These are phyloP conservation scores for Kodamaea ohmeri DNA, from an alignment of 1,139 yeast genomes.

Conservation along the genomic window DNA sequence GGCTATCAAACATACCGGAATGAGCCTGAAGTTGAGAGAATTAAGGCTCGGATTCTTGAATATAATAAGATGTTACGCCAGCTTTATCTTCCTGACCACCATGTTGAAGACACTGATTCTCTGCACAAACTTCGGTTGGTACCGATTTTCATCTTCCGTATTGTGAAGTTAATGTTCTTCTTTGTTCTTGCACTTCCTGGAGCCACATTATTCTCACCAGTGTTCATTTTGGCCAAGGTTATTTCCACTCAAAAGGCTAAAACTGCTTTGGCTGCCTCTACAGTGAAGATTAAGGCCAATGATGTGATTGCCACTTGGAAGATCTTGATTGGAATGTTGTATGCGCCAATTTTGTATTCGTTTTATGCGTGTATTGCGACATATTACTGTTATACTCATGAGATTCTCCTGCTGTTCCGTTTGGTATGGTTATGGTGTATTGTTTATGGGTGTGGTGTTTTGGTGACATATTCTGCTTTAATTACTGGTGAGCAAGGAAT, in stretches of 20 bases:
- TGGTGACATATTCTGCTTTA: constrained; percentile 82
- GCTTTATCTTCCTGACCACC: constrained; percentile 45
- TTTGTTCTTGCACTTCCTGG: constrained; percentile 43
- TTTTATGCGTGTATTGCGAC: constrained; percentile 74
- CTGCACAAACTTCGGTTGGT: constrained; percentile 29
- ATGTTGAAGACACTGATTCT: constrained; percentile 35
- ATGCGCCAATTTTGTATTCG: constrained; percentile 82
- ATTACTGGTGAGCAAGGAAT: constrained; percentile 90
- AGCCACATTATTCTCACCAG: constrained; percentile 43
- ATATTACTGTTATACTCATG: constrained; percentile 35
- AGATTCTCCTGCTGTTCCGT: constrained; percentile 17
- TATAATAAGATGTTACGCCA: constrained; percentile 35
- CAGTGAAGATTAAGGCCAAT: constrained; percentile 44
- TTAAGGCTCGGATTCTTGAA: constrained; percentile 33
- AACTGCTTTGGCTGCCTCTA: constrained; percentile 42
- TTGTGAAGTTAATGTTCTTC: constrained; percentile 33
- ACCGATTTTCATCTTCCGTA: constrained; percentile 27
- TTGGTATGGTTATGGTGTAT: constrained; percentile 41
- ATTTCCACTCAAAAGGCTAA: constrained; percentile 39
- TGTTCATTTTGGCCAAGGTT: constrained; percentile 36
- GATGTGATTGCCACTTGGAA: constrained; percentile 67
- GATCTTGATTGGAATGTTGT: constrained; percentile 80
- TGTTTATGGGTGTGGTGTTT: constrained; percentile 57
- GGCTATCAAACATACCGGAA: constrained; percentile 40
- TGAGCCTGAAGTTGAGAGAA: constrained; percentile 33